Percentiles rank a stretch among this genome's conserved stretches.
Conservation (phyloP, 805 yeast species). For the Suhomyces pyralidae region DNA sequence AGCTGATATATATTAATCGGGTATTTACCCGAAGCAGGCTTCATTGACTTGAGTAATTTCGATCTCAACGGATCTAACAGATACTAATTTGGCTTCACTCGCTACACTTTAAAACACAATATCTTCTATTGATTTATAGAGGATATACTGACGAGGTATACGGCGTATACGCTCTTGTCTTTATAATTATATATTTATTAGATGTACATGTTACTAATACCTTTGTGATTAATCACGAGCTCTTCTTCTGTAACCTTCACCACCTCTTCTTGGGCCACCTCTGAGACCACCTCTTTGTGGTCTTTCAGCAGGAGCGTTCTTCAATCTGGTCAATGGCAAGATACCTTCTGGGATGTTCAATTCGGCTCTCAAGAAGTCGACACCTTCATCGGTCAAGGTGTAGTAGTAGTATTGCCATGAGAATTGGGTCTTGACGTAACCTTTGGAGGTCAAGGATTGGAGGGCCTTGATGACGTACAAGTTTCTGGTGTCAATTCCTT, state of each 20-base stretch:
- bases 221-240: conserved; percentile 39
- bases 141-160: too few species aligned
- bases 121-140: too few species aligned
- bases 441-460: conserved; percentile 98
- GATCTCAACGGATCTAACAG: too few species aligned
- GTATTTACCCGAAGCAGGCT: too few species aligned
- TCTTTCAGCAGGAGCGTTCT: conserved; percentile 85
- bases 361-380: conserved; percentile 96
- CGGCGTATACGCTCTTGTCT: too few species aligned
- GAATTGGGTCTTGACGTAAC: conserved; percentile 99
- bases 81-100: too few species aligned
- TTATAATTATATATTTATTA: neutral
- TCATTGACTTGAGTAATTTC: too few species aligned
- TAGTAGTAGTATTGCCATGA: conserved; percentile 99
- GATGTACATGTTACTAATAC: conserved; percentile 1
- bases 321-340: conserved; percentile 97
- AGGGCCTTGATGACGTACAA: conserved; percentile 97
- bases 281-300: conserved; percentile 48
- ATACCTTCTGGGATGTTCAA: conserved; percentile 98
- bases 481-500: conserved; percentile 97
- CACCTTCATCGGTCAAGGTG: conserved; percentile 99
- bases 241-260: conserved; percentile 60
- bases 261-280: conserved; percentile 38
- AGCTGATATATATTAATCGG: too few species aligned
- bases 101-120: too few species aligned